Conservation (phyloP, 2,329 filamentous ascomycete species). For the Colletotrichum incanum region DNA sequence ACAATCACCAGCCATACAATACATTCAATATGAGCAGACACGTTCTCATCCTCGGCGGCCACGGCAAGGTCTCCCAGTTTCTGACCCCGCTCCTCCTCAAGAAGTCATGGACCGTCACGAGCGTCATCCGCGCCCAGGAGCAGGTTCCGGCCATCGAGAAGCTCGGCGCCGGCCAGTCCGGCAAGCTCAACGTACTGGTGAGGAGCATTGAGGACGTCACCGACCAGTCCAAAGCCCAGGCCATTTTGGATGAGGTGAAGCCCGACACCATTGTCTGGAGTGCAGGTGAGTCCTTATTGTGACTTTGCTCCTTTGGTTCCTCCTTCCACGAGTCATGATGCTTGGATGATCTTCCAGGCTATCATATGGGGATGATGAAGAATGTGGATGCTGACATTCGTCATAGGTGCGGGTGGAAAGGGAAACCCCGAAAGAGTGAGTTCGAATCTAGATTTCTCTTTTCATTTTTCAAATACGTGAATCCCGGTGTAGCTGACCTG, state of each 20-base stretch:
- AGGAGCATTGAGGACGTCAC: slow-evolving; percentile 80
- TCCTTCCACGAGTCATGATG: slow-evolving; percentile 2
- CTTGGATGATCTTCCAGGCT: background rate
- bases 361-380: background rate
- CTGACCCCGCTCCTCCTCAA: slow-evolving; percentile 84
- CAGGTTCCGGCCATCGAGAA: slow-evolving; percentile 77
- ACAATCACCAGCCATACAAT: background rate
- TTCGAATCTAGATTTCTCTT: slow-evolving; percentile 8
- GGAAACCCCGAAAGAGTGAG: slow-evolving; percentile 66
- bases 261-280: slow-evolving; percentile 79
- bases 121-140: slow-evolving; percentile 80
- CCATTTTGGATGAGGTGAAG: slow-evolving; percentile 73
- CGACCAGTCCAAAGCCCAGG: slow-evolving; percentile 72
- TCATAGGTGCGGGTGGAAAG: slow-evolving; percentile 70
- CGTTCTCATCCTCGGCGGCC: slow-evolving; percentile 84
- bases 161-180: slow-evolving; percentile 71
- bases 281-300: slow-evolving; percentile 65
- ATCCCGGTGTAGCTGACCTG: slow-evolving; percentile 33
- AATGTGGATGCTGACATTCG: slow-evolving; percentile 34
- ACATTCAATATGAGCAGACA: slow-evolving; percentile 55
- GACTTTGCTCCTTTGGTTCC: background rate
- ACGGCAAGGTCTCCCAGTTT: slow-evolving; percentile 83
- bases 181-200: slow-evolving; percentile 79
- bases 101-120: slow-evolving; percentile 83
- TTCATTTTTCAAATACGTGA: background rate